Percentiles rank a stretch among this genome's conserved stretches.
These are phyloP conservation scores for Saccharomycopsis fodiens DNA, from an alignment of 805 yeast species.

Conservation along the genomic window DNA sequence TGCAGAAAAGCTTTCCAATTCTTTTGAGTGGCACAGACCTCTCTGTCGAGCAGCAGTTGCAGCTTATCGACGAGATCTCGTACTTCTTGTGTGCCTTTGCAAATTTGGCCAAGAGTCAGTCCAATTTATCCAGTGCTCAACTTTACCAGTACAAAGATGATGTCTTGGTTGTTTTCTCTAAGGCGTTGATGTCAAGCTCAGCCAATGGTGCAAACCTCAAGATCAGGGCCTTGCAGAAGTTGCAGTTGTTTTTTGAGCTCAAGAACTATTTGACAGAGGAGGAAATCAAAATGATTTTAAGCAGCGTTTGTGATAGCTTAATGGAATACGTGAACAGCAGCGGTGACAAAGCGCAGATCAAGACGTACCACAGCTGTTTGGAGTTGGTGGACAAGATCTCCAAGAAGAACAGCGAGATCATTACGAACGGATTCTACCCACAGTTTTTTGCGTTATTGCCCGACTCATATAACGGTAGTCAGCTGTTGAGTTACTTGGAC, in stretches of 20 bases:
- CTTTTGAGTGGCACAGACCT: slow-evolving; percentile 28
- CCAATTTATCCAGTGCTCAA: slow-evolving; percentile 26
- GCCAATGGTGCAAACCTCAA: slow-evolving; percentile 62
- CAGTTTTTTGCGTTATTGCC: slow-evolving; percentile 13
- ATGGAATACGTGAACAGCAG: slow-evolving; percentile 30
- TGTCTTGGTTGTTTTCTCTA: slow-evolving; percentile 59
- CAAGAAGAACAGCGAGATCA: slow-evolving; percentile 10
- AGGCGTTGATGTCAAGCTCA: slow-evolving; percentile 60
- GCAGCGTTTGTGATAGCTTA: slow-evolving; percentile 56
- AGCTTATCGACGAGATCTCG: slow-evolving; percentile 51
- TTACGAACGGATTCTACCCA: slow-evolving; percentile 15
- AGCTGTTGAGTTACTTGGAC: background rate
- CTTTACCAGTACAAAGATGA: slow-evolving; percentile 53
- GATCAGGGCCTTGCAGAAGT: slow-evolving; percentile 56
- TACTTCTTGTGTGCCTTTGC: slow-evolving; percentile 46
- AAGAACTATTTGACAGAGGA: slow-evolving; percentile 39
- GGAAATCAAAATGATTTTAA: slow-evolving; percentile 57
- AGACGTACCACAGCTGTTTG: slow-evolving; percentile 11
- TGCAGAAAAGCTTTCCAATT: slow-evolving; percentile 40
- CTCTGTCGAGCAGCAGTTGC: slow-evolving; percentile 51
- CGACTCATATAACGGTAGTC: background rate
- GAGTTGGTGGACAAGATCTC: slow-evolving; percentile 5
- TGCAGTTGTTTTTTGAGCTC: slow-evolving; percentile 48
- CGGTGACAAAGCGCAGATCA: background rate
- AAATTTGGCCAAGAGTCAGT: slow-evolving; percentile 24